Base-by-base conservation (phyloP, 805 yeast genomes). In the Metschnikowia lunata region DNA sequence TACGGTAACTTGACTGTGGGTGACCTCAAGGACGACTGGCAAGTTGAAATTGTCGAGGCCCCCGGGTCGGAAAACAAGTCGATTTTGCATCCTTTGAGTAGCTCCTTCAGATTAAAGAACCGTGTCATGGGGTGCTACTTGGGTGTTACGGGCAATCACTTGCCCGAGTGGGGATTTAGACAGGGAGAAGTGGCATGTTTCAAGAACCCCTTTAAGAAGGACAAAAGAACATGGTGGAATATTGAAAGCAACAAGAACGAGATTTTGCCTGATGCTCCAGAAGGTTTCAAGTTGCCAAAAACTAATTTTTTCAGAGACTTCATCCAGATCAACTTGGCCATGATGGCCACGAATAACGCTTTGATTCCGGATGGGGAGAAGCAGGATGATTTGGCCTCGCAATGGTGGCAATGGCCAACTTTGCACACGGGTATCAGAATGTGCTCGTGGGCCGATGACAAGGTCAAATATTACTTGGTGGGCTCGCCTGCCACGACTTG, bases 81-180 rank as follows among this genome's bases (percentile, higher is more conserved):
- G 7, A 64, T 69, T 43, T 59, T 88, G 42, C 95, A 87, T 66
- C 93, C 97, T 13, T 75, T 90, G 50, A 80, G 97, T 31, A 76
- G 96, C 1, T 81, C 88, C 18, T 80, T 93, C 67, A 78, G 97
- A 65, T 70, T 93, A 54, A 79, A 73, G 57, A 83, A 83, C 63
- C 73, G 72, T 51, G 78, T 63, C 8, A 63, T 88, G 57, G 85
- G 85, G 34, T 95, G 97, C 63, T 90, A 89, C 63, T 70, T 93
- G 59, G 86, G 90, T 52, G 86, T 91, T 11, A 76, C 93, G 9
- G 97, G 97, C 36, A 68, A 72, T 52, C 62, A 79, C 23, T 82
- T 90, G 60, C 99, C 99, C 14, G 82, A 80, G 13, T 93, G 99
- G 99, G 99, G 99, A 15, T 93, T 91, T 78, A 80, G 88, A 62